A percentile compares a stretch with the other conserved stretches of the same genome.
Conservation (phyloP, 345 rosid genomes). For the Hypericum androsaemum region DNA sequence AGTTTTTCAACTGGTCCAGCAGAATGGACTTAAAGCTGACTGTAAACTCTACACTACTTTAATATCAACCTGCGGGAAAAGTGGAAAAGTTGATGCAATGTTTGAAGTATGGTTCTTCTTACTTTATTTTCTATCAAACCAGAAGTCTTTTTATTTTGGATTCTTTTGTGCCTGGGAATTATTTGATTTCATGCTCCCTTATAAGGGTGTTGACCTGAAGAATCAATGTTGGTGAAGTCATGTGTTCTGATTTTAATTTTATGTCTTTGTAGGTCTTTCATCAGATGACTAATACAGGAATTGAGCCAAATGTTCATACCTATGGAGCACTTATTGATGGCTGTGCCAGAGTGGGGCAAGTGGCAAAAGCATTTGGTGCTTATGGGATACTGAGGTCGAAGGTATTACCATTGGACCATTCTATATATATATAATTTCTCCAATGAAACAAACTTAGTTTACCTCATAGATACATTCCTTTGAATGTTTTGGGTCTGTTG, state of each 20-base stretch:
- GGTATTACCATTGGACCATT: conserved; percentile 32
- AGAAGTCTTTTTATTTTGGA: background rate
- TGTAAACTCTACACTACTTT: conserved; percentile 89
- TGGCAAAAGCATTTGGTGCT: conserved; percentile 98
- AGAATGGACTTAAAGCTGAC: conserved; percentile 59
- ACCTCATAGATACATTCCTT: conserved; percentile 6
- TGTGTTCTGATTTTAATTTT: too few relatives aligned
- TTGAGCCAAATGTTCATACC: conserved; percentile 84
- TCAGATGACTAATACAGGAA: conserved; percentile 84
- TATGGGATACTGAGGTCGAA: conserved; percentile 96
- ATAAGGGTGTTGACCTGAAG: too few relatives aligned
- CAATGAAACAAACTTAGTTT: conserved; percentile 2
- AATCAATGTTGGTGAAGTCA: too few relatives aligned
- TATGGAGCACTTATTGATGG: conserved; percentile 98
- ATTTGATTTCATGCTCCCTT: too few relatives aligned
- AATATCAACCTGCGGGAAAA: conserved; percentile 86
- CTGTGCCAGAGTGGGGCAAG: conserved; percentile 89
- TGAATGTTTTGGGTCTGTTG: conserved; percentile 10
- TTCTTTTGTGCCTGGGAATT: background rate
- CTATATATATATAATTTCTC: background rate
- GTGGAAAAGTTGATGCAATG: conserved; percentile 95
- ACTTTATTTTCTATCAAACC: background rate
- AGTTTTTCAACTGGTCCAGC: conserved; percentile 61
- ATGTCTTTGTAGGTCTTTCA: conserved; percentile 58
- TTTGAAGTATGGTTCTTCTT: conserved; percentile 51